Percentiles rank a stretch among this genome's conserved stretches.
phyloP scores from a whole-genome alignment of 78 protist species.

The Dictyostelium capitatum region DNA sequence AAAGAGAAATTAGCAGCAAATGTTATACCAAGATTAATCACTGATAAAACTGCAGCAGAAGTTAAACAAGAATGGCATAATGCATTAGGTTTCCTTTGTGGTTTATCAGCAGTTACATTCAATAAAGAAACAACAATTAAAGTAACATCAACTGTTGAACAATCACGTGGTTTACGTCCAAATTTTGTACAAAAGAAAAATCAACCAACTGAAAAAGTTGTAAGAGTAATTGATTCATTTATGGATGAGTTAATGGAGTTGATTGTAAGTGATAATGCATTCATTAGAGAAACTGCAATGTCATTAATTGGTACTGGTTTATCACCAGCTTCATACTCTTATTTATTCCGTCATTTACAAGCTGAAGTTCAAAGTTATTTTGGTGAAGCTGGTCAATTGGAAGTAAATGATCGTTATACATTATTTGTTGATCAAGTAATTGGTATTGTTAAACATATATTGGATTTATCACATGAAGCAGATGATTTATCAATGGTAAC shows the following conservation, averaged over 20 bases:
- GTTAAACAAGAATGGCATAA: constrained; percentile 78
- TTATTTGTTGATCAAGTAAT: constrained; percentile 77
- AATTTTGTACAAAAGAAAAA: constrained; percentile 32
- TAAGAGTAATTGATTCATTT: constrained; percentile 59
- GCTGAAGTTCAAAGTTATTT: constrained; percentile 24
- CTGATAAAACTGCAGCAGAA: constrained; percentile 45
- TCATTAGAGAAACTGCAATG: constrained; percentile 67
- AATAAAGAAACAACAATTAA: constrained; percentile 46
- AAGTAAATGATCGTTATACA: constrained; percentile 28
- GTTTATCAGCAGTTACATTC: constrained; percentile 61
- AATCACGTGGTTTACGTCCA: constrained; percentile 23
- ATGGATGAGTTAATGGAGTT: constrained; percentile 50
- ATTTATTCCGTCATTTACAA: constrained; percentile 54
- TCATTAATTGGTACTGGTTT: constrained; percentile 53
- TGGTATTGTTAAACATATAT: constrained; percentile 66
- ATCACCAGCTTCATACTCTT: constrained; percentile 55
- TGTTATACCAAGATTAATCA: neutral
- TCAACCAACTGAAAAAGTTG: constrained; percentile 12
- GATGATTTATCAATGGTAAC: constrained; percentile 64
- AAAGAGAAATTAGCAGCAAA: neutral
- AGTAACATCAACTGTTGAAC: neutral
- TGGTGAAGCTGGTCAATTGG: constrained; percentile 66
- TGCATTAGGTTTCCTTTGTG: constrained; percentile 69
- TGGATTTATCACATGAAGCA: constrained; percentile 50
- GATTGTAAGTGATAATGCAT: constrained; percentile 67